Evolutionary conservation across 148 eudicot genomes (phyloP).

Genomic region (Rhododendron griersonianum): DNA sequence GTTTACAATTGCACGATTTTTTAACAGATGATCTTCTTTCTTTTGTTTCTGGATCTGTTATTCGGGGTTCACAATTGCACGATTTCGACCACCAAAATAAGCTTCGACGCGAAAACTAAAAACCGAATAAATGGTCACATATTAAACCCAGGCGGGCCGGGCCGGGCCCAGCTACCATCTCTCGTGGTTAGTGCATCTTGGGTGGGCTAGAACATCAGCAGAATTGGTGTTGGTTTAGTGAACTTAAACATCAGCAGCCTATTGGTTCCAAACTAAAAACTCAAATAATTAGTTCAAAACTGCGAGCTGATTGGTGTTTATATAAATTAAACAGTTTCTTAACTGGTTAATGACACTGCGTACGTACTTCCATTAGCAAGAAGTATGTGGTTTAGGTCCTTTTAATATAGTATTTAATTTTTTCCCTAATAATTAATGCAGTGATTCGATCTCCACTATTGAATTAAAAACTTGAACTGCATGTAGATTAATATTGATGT

Average conservation of each 20-base stretch:
- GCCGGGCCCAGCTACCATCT: not conserved
- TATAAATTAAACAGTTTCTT: too few species aligned
- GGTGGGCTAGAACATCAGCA: constrained; percentile 6
- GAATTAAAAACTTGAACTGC: too few species aligned
- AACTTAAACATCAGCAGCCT: not conserved
- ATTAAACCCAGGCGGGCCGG: not conserved
- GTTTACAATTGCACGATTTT: too few species aligned
- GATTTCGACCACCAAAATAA: not conserved
- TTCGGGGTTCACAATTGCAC: too few species aligned
- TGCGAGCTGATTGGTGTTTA: not conserved
- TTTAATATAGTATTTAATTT: too few species aligned
- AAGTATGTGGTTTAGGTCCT: not conserved
- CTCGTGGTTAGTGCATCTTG: not conserved
- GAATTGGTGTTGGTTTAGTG: not conserved
- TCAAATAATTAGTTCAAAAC: not conserved
- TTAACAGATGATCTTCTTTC: not conserved
- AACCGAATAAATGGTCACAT: not conserved
- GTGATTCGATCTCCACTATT: not conserved
- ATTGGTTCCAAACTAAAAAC: not conserved
- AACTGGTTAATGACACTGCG: not conserved
- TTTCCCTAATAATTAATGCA: not conserved
- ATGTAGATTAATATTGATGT: not conserved
- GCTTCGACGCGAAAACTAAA: not conserved
- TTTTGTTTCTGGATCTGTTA: too few species aligned
- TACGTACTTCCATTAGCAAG: not conserved